phyloP scores from a whole-genome alignment of 2,329 filamentous ascomycete genomes.

The Pyricularia pennisetigena region DNA sequence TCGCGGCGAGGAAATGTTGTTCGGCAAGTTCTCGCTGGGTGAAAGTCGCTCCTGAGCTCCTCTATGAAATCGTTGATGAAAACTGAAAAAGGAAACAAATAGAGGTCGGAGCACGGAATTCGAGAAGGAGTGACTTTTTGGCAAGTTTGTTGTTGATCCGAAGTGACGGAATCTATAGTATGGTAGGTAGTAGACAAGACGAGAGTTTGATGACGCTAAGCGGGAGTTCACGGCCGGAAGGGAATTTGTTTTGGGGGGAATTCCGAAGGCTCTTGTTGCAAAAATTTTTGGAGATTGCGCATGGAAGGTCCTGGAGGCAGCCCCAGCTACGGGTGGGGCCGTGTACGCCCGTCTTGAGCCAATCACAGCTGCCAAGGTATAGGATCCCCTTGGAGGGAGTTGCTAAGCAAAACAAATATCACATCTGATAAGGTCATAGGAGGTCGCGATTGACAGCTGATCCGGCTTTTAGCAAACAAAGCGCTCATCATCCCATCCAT shows the following conservation, averaged over 20 bases:
- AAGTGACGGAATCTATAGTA: not conserved
- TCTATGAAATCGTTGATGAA: not conserved
- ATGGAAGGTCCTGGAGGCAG: not conserved
- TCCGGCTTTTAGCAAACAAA: not conserved
- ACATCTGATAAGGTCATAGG: slow-evolving; percentile 4
- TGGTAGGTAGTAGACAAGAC: not conserved
- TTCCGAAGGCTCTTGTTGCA: not conserved
- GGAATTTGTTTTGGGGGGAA: slow-evolving; percentile 1
- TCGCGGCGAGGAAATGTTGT: not conserved
- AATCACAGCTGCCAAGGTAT: not conserved
- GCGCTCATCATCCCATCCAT: not conserved
- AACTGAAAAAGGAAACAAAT: not conserved
- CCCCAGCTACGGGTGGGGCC: not conserved
- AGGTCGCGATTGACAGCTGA: not conserved
- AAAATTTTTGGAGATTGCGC: slow-evolving; percentile 2
- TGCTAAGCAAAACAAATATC: not conserved
- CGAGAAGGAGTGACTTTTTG: not conserved
- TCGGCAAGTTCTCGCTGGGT: not conserved
- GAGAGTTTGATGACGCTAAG: slow-evolving; percentile 2
- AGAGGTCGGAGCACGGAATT: not conserved
- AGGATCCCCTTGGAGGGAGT: not conserved
- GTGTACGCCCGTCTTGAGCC: not conserved
- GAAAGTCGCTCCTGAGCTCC: not conserved
- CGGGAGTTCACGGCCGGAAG: not conserved
- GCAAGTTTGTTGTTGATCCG: not conserved